A percentile compares a stretch with the other conserved stretches of the same genome.
These are phyloP conservation scores for Gynandropsis gynandra DNA, from an alignment of 345 rosid genomes.

Conservation along the genomic window DNA sequence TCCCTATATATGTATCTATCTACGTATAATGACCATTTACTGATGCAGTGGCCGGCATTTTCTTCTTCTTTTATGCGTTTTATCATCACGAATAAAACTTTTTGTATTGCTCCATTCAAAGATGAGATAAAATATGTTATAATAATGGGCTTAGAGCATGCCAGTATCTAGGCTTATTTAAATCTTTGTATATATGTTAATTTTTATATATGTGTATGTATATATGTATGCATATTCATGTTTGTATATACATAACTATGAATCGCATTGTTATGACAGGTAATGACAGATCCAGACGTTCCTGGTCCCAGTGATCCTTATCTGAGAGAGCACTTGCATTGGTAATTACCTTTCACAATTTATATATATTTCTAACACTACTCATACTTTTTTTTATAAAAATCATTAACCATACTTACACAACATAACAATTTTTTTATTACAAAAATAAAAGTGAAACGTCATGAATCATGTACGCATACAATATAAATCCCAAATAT, in stretches of 20 bases:
- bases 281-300: conserved; percentile 44
- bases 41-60: too few species aligned
- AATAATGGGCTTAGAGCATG: too few species aligned
- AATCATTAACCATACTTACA: background rate
- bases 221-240: background rate
- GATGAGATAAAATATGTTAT: too few species aligned
- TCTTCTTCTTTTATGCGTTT: conserved; percentile 1
- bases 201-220: background rate
- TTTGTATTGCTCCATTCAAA: too few species aligned
- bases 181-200: background rate
- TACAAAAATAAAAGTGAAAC: background rate
- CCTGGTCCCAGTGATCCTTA: conserved; percentile 50
- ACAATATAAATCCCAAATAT: background rate
- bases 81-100: background rate
- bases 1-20: too few species aligned
- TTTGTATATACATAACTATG: conserved; percentile 2
- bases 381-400: too few species aligned
- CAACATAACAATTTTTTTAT: background rate
- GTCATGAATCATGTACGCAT: background rate
- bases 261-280: conserved; percentile 15
- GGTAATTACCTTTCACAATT: conserved; percentile 22
- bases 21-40: too few species aligned
- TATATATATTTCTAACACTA: too few species aligned
- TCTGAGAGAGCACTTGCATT: conserved; percentile 40
- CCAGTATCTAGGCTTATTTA: too few species aligned